Conservation (phyloP, 2,329 filamentous ascomycete species). For the Nemania sp. region DNA sequence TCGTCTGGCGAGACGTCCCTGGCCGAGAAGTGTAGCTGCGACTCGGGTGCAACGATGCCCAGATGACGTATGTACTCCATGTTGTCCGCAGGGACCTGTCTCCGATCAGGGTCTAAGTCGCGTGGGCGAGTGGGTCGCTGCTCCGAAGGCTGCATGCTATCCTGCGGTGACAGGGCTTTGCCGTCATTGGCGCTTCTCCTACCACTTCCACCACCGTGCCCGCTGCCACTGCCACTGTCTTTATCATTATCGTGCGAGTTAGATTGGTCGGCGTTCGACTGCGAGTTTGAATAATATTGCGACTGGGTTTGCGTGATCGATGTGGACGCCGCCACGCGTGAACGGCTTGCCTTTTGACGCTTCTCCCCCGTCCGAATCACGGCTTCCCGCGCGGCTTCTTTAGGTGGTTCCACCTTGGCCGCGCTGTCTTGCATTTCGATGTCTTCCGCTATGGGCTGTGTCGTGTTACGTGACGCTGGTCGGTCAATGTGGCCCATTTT, state of each 20-base stretch:
- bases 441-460: constrained; percentile 38
- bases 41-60: constrained; percentile 65
- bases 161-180: constrained; percentile 45
- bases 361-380: constrained; percentile 47
- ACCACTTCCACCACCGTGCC: constrained; percentile 10
- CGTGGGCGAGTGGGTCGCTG: constrained; percentile 77
- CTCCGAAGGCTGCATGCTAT: constrained; percentile 53
- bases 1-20: constrained; percentile 62
- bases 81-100: constrained; percentile 75
- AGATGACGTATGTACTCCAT: constrained; percentile 79
- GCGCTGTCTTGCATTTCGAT: constrained; percentile 33
- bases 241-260: constrained; percentile 48
- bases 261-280: constrained; percentile 52
- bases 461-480: constrained; percentile 40
- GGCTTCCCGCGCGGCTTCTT: constrained; percentile 54
- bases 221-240: constrained; percentile 26
- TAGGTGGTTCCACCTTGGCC: constrained; percentile 10
- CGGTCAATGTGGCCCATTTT: constrained; percentile 53
- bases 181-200: constrained; percentile 31
- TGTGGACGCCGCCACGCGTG: constrained; percentile 49
- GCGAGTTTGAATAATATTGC: constrained; percentile 46
- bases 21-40: constrained; percentile 49
- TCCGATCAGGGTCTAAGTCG: constrained; percentile 78
- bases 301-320: constrained; percentile 49
- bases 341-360: constrained; percentile 46